Base-by-base conservation (phyloP, 2,329 filamentous ascomycete genomes). In the Talaromyces atroroseus region DNA sequence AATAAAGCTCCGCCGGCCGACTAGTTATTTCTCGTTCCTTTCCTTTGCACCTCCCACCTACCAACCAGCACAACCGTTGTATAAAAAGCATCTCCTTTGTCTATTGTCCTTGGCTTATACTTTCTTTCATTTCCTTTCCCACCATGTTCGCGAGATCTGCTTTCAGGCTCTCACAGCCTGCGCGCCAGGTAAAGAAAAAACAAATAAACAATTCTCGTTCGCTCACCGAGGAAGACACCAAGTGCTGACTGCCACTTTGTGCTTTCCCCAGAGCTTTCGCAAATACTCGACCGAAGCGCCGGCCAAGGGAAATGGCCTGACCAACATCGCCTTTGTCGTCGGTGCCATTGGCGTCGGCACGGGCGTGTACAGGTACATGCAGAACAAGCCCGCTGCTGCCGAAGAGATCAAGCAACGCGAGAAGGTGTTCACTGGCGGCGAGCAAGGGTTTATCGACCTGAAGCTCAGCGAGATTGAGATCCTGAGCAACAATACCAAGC, bases 401-500 rank as follows among this genome's bases (percentile, higher is more conserved):
- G 61, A 61, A 54, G 63, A 61, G 34, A 65, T 63, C 53, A 69
- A 71, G 60, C 70, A 73, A 42, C 74, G 70, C 56, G 62, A 71
- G 21, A 80, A 79, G 69, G 78, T 80, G 57, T 87, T 97, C 73
- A 88, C 82, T 34, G 92, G 92, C 63, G 90, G 90, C 62, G 90
- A 95, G 60, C 91, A 96, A 76, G 92, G 90, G 63, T 97, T 91
- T 76, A 73, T 96, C 61, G 85, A 85, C 60, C 81, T 97, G 64
- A 86, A 88, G 76, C 80, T 97, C 56, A 83, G 90, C 56, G 84
- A 87, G 56, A 82, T 91, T 50, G 88, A 95, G 76, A 76, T 80
- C 47, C 76, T 96, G 77, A 96, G 90, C 80, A 88, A 92, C 81
- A 97, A 97, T 81, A 95, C 91, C 66, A 97, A 97, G 85, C 86